Evolutionary conservation across 768 basidiomycete species (phyloP).

Genomic region (Boletus rubroflammeus): DNA sequence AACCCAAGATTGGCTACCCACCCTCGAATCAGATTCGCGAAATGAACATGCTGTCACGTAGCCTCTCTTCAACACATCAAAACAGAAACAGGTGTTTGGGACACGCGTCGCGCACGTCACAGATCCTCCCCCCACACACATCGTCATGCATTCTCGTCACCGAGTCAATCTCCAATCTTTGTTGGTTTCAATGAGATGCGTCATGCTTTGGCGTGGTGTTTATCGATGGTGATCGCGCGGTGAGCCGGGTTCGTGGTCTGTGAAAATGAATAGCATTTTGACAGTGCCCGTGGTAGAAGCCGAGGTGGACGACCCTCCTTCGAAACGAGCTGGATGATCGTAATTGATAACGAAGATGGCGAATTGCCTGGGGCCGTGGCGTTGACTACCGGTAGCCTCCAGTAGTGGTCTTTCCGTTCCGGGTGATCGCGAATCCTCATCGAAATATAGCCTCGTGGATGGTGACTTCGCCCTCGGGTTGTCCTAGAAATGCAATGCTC

Average conservation of each 20-base stretch:
- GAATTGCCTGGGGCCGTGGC: not conserved
- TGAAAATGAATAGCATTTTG: not conserved
- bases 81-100: not conserved
- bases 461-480: not conserved
- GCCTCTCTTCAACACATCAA: not conserved
- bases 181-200: slow-evolving; percentile 17
- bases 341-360: not conserved
- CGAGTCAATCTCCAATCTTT: slow-evolving; percentile 17
- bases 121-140: not conserved
- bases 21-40: slow-evolving; percentile 25
- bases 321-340: not conserved
- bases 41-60: slow-evolving; percentile 16
- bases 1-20: slow-evolving; percentile 19
- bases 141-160: not conserved
- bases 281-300: slow-evolving; percentile 3
- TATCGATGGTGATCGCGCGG: slow-evolving; percentile 3
- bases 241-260: not conserved
- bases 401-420: slow-evolving; percentile 1
- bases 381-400: not conserved
- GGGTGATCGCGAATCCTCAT: not conserved
- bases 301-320: slow-evolving; percentile 1
- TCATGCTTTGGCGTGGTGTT: slow-evolving; percentile 18
- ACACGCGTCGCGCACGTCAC: slow-evolving; percentile 18
- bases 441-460: not conserved
- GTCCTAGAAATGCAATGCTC: not conserved